Conservation (phyloP, 2,329 filamentous ascomycete species). For the Trichoderma sp. region DNA sequence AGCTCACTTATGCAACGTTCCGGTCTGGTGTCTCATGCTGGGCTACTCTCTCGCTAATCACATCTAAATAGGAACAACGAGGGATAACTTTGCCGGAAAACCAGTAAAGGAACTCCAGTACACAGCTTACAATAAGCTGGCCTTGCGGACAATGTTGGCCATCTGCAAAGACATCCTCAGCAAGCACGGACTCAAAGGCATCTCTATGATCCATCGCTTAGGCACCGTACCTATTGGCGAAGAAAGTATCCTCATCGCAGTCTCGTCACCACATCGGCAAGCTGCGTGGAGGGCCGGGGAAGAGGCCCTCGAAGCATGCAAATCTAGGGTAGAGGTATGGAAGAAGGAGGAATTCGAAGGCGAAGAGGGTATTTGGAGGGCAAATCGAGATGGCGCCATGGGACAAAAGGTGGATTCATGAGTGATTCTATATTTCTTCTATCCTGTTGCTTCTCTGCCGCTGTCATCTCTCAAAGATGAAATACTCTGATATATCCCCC, state of each 20-base stretch:
- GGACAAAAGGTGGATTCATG: conserved; percentile 46
- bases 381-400: conserved; percentile 71
- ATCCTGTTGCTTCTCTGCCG: not conserved
- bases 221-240: conserved; percentile 86
- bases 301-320: conserved; percentile 83
- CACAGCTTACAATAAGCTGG: conserved; percentile 68
- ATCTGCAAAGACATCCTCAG: conserved; percentile 58
- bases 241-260: conserved; percentile 87
- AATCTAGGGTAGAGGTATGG: conserved; percentile 89
- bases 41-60: not conserved
- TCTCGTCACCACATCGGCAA: conserved; percentile 77
- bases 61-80: conserved; percentile 61
- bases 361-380: conserved; percentile 79
- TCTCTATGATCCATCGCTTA: conserved; percentile 80
- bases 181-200: conserved; percentile 65
- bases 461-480: conserved; percentile 1
- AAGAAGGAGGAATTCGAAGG: conserved; percentile 85
- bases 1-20: not conserved
- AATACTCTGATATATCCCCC: not conserved
- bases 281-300: conserved; percentile 87
- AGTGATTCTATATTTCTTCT: conserved; percentile 2
- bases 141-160: conserved; percentile 63
- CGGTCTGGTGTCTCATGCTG: not conserved
- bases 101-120: conserved; percentile 75
- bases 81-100: conserved; percentile 69